phyloP scores from a whole-genome alignment of 345 rosid genomes.

The Eucalyptus sp. region DNA sequence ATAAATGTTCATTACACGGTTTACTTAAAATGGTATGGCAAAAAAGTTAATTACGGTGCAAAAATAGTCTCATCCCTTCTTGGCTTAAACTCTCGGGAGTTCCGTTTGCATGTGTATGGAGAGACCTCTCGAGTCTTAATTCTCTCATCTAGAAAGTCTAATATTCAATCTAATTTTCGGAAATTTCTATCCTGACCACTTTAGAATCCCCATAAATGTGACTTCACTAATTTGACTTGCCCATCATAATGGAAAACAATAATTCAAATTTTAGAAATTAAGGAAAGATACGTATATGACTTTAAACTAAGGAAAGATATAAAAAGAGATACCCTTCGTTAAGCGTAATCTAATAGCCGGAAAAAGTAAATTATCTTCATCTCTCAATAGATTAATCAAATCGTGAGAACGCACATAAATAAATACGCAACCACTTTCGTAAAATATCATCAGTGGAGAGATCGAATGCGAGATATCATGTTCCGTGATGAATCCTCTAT shows the following conservation, averaged over 20 bases:
- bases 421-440: rapidly evolving
- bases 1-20: neutral
- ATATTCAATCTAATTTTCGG: neutral
- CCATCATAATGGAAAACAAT: neutral
- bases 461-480: neutral
- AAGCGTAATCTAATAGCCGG: neutral
- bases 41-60: neutral
- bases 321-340: neutral
- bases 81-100: neutral
- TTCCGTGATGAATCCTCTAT: neutral
- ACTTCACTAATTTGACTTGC: neutral
- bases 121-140: neutral
- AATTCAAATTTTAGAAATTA: neutral
- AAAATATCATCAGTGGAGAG: neutral
- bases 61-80: neutral
- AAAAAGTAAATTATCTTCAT: neutral
- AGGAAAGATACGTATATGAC: neutral
- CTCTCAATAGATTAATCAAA: neutral
- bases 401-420: too few species aligned
- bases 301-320: neutral
- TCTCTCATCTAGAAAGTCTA: neutral
- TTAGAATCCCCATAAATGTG: neutral
- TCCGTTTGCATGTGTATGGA: neutral
- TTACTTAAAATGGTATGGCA: neutral
- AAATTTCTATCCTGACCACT: neutral